Base-by-base conservation (phyloP, 768 basidiomycete species). In the Glaciozyma antarctica region DNA sequence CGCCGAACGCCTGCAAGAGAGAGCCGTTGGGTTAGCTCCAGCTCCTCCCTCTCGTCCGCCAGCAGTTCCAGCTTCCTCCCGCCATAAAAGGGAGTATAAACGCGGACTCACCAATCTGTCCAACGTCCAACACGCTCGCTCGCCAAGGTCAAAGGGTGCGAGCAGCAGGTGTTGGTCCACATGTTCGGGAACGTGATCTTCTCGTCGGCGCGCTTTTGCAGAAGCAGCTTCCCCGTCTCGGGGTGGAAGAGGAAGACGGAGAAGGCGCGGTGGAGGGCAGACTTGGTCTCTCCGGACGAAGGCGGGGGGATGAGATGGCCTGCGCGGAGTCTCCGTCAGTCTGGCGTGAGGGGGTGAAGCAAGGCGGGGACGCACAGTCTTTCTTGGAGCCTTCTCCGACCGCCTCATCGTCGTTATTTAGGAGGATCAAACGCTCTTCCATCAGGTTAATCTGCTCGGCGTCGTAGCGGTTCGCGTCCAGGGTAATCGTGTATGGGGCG, bases 121-220 rank as follows among this genome's bases (percentile, higher is more conserved):
- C 82, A 70, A 91, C 87, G 70, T 84, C 82, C 67, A 86, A 86
- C 87, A 70, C 91, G 89, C 78, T 98, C 95, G 72, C 89, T 86
- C 41, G 66, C 72, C 60, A 75, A 75, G 48, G 74, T 75, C 58
- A 99, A 81, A 22, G 94, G 94, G 75, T 99, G 94, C 28, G 90
- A 92, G 79, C 94, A 99, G 76, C 95, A 99, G 12, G 95, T 98
- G 78, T 99, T 99, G 41, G 95, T 99, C 95, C 95, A 99, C 92
- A 97, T 92, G 73, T 89, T 83, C 8, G 95, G 95, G 80, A 99
- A 99, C 10, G 95, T 99, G 75, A 99, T 99, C 81, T 99, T 99
- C 79, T 94, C 92, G n/a, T 86, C 81, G 24, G 95, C 95, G 45
- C 95, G 84, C 77, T 91, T 90, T 76, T 99, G 95, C 53, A 99